Evolutionary conservation across 176 grass and related monocot species (phyloP), one percentile per base, ranked within the genome.

Genomic region (Phoenix dactylifera): DNA sequence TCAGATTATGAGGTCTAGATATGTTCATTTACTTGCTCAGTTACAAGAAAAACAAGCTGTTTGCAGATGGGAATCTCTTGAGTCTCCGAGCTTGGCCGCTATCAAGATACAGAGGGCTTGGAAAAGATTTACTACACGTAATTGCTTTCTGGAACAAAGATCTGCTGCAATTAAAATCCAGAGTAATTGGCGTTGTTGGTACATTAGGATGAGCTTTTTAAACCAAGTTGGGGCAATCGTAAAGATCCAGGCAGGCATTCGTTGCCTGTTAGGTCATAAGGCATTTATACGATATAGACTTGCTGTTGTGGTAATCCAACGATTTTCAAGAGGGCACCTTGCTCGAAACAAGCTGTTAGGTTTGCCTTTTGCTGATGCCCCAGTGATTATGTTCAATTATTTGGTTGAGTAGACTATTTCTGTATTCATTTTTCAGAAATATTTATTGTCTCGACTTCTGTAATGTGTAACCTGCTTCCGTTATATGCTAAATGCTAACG

Each of bases 331-430:
- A 62, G 80, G 85, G 50, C 57, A 70, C 69, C 69, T 89, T 14
- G 57, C 73, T 63, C 76, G 77, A 80, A 84, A 80, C 56, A 57
- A 15, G 51, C 73, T 83, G 39, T 67, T 88, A 71, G 85, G 85
- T 88, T 74, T 58, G 72, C 53, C 19, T 75, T 19, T 63, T 24
- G 0, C 49, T 66, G 69, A 54, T 57, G 72, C 17, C 49, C 10
- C 10, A 44, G 35, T 14, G 10, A 44, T 44, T 44, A 2, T 14
- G 10, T 44, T 44, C 10, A 12, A 12, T 44, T 44, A 44, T 44
- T 72, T 23, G 12, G 48, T 72, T 16, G 16, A 17, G 25, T 60
- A 18, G 26, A 17, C 25, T 32, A 26, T n/a, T 28, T 16, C 24
- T 60, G 16, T 29, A 28, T 60, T 25, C 15, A 59, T 59, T 59